Evolutionary conservation across 768 basidiomycete genomes (phyloP), one percentile per base, ranked within the genome.

Genomic region (Pleurotus eryngii): DNA sequence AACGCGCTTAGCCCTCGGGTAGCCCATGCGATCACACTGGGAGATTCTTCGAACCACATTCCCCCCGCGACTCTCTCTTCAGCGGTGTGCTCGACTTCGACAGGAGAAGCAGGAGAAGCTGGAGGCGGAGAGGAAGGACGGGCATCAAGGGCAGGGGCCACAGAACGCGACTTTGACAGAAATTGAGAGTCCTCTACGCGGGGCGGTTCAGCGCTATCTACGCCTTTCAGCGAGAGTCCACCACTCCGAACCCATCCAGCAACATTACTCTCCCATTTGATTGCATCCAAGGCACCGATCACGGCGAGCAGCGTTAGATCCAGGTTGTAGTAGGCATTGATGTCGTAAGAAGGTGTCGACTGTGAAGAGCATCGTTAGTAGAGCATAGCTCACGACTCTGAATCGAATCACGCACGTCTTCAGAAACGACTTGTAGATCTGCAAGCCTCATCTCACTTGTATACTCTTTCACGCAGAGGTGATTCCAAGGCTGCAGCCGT

Each of bases 391-490:
- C 2, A 30, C 30, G 3, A 24, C 30, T 30, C 30, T 9, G 30
- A 35, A 8, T 35, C 30, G 9, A 35, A 35, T 35, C 30, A 35
- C 30, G 30, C 11, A 35, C 30, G 8, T 35, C 30, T 35, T 35
- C 30, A 2, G 30, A 9, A 11, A 11, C 56, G n/a, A 67, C 60
- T 3, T 61, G 58, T 9, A 73, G 40, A 58, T 74, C 73, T 5
- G 48, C 48, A n/a, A 46, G 59, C 9, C 86, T 79, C 65, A 71
- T 72, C 7, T 70, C 61, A 1, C 68, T 72, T 12, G 76, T 73
- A 65, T 92, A 93, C 65, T 92, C 90, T 8, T 72, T 76, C 61
- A 93, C 79, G 64, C 87, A 90, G 18, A 93, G 71, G 65, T 94
- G 92, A 65, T 90, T 94, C 73, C 81, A 89, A 0, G 91, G 92